Evolutionary conservation across 352 stramenopile genomes (phyloP).

Genomic region (Pythium folliculosum): DNA sequence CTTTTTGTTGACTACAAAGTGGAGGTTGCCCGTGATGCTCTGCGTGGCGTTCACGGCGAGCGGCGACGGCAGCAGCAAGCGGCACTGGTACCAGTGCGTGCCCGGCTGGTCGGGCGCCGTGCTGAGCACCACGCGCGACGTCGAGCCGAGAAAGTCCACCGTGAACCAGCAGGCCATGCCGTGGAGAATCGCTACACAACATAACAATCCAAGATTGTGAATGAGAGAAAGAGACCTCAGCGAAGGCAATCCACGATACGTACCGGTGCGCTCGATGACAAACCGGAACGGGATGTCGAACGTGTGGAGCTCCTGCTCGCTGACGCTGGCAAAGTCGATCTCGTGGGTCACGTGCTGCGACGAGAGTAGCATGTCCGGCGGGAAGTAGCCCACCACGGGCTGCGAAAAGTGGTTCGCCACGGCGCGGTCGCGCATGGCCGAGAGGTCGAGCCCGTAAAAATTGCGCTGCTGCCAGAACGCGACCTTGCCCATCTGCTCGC

Average conservation of each 20-base stretch:
- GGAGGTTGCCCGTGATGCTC: slow-evolving; percentile 84
- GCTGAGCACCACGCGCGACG: slow-evolving; percentile 79
- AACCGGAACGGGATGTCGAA: slow-evolving; percentile 93
- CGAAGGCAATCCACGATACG: too few species aligned
- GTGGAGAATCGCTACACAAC: slow-evolving; percentile 85
- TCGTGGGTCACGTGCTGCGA: slow-evolving; percentile 58
- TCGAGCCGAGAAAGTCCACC: slow-evolving; percentile 94
- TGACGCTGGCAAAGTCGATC: slow-evolving; percentile 87
- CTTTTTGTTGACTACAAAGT: slow-evolving; percentile 95
- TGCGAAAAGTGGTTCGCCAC: slow-evolving; percentile 98
- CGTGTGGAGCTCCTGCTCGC: slow-evolving; percentile 73
- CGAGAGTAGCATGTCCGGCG: slow-evolving; percentile 73
- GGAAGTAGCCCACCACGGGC: slow-evolving; percentile 94
- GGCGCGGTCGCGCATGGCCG: slow-evolving; percentile 90
- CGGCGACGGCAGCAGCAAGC: slow-evolving; percentile 88
- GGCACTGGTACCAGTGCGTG: slow-evolving; percentile 94
- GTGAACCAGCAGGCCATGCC: slow-evolving; percentile 99
- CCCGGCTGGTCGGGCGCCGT: slow-evolving; percentile 74
- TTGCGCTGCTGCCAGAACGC: slow-evolving; percentile 95
- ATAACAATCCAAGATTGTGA: background rate
- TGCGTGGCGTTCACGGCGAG: slow-evolving; percentile 92
- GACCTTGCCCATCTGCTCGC: slow-evolving; percentile 91
- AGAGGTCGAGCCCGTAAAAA: slow-evolving; percentile 98
- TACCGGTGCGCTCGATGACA: slow-evolving; percentile 80
- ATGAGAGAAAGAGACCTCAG: too few species aligned